Evolutionary conservation across 2,329 filamentous ascomycete species (phyloP).

Genomic region (Neurospora crassa): DNA sequence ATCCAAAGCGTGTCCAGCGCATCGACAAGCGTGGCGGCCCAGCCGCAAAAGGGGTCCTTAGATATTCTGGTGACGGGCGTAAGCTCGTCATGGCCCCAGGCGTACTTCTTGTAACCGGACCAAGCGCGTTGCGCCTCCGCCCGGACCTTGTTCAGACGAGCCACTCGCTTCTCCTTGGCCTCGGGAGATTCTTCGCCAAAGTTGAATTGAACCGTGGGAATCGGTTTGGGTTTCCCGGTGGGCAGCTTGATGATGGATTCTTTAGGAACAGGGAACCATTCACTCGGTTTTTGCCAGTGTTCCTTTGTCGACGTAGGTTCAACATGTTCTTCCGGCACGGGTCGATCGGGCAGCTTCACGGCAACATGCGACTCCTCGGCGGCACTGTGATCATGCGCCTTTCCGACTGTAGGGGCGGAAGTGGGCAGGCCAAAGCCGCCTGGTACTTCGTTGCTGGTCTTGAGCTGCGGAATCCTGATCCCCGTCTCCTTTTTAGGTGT

Average conservation of each 20-base stretch:
- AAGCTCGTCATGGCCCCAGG: conserved; percentile 83
- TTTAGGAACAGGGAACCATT: conserved; percentile 67
- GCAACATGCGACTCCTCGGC: conserved; percentile 9
- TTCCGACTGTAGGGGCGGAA: conserved; percentile 11
- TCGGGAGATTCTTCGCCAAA: conserved; percentile 58
- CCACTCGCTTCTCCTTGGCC: conserved; percentile 51
- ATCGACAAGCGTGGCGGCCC: conserved; percentile 83
- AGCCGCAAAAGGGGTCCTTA: conserved; percentile 80
- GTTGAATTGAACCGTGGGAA: conserved; percentile 67
- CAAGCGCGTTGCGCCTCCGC: conserved; percentile 70
- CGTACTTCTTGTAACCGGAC: conserved; percentile 69
- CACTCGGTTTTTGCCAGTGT: conserved; percentile 66
- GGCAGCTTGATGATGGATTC: conserved; percentile 69
- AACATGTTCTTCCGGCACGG: conserved; percentile 13
- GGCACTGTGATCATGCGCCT: conserved; percentile 10
- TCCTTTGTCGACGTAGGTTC: conserved; percentile 25
- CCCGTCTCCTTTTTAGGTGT: conserved; percentile 6
- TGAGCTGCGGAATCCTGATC: conserved; percentile 21
- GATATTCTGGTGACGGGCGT: conserved; percentile 57
- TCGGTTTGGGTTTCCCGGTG: conserved; percentile 54
- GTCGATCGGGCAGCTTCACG: conserved; percentile 22
- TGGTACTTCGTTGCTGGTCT: conserved; percentile 18
- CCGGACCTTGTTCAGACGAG: conserved; percentile 58
- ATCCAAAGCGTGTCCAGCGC: conserved; percentile 79
- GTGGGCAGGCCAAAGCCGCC: conserved; percentile 21